phyloP scores from a whole-genome alignment of 495 filamentous ascomycete genomes.

The Poronia punctata region DNA sequence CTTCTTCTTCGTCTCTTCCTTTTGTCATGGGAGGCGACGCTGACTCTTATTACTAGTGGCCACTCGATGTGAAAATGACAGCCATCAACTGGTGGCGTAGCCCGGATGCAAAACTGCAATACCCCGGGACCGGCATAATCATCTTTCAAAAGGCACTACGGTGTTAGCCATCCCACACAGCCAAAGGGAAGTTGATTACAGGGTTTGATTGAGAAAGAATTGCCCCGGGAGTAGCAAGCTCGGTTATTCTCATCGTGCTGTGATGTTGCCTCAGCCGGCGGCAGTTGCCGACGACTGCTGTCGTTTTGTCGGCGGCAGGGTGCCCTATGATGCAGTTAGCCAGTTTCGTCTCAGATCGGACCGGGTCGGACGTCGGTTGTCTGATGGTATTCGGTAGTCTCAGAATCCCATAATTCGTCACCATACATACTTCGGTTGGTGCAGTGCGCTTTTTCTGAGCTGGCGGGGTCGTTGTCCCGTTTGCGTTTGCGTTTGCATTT shows the following conservation, averaged over 20 bases:
- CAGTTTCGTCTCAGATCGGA: conserved; percentile 18
- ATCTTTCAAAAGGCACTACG: conserved; percentile 11
- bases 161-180: conserved; percentile 15
- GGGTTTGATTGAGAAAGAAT: neutral
- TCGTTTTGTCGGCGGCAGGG: conserved; percentile 26
- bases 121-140: conserved; percentile 8
- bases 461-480: too few species aligned
- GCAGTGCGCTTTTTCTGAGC: conserved; percentile 28
- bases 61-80: too few species aligned
- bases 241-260: neutral
- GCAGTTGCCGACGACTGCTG: conserved; percentile 26
- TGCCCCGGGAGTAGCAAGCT: neutral
- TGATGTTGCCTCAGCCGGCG: conserved; percentile 21
- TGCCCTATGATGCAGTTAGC: conserved; percentile 21
- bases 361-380: conserved; percentile 20
- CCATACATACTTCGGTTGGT: conserved; percentile 29
- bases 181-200: conserved; percentile 1
- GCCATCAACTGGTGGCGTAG: too few species aligned
- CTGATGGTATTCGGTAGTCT: conserved; percentile 19
- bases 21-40: too few species aligned
- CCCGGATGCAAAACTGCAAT: conserved; percentile 7
- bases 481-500: too few species aligned
- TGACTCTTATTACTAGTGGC: too few species aligned
- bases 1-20: too few species aligned
- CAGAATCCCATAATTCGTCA: conserved; percentile 15